Evolutionary conservation across 768 basidiomycete species (phyloP).

Genomic region (Collybiopsis confluens): DNA sequence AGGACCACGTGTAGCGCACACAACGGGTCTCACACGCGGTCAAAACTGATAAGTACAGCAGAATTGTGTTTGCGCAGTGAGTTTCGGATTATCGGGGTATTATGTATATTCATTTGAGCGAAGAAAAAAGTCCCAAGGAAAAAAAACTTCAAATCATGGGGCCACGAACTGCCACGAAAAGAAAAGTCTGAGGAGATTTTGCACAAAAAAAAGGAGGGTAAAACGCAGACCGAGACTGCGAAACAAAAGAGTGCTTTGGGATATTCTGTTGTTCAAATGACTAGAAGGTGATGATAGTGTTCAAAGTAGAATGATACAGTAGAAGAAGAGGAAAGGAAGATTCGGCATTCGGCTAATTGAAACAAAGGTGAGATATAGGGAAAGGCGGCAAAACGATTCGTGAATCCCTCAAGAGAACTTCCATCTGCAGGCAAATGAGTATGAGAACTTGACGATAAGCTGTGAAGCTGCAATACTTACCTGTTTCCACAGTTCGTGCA

Average conservation of each 20-base stretch:
- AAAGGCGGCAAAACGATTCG: background rate
- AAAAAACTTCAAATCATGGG: too few species aligned
- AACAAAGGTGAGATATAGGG: background rate
- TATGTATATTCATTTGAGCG: too few species aligned
- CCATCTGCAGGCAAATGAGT: slow-evolving; percentile 36
- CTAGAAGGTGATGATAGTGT: too few species aligned
- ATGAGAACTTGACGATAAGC: background rate
- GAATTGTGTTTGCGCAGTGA: too few species aligned
- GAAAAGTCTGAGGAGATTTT: too few species aligned
- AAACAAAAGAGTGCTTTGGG: background rate
- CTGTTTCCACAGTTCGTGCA: slow-evolving; percentile 67
- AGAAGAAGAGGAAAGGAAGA: background rate
- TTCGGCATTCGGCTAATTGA: background rate
- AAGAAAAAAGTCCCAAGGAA: too few species aligned
- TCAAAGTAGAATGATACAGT: background rate
- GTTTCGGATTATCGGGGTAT: too few species aligned
- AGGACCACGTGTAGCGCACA: background rate
- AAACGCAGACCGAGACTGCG: too few species aligned
- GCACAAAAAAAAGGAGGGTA: too few species aligned
- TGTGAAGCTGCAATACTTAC: slow-evolving; percentile 19
- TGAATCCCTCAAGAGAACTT: slow-evolving; percentile 48
- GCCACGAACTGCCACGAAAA: too few species aligned
- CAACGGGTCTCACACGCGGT: too few species aligned
- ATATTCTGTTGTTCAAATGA: background rate
- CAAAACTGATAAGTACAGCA: too few species aligned